Evolutionary conservation across 2,329 filamentous ascomycete species (phyloP), one percentile per base, ranked within the genome.

Genomic region (Stemphylium vesicarium): DNA sequence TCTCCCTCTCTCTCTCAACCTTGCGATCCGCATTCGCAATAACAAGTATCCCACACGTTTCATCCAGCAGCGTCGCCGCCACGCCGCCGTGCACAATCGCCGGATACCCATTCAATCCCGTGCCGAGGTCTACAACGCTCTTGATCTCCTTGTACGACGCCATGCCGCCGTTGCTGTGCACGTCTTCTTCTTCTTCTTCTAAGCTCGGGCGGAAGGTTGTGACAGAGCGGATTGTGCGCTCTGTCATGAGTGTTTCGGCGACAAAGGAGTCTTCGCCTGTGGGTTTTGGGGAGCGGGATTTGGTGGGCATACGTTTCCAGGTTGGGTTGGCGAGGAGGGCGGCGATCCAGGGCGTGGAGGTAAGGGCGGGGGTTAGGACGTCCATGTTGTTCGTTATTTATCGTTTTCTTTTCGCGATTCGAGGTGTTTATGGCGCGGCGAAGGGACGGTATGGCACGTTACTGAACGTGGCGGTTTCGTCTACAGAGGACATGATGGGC

Each of bases 1-100:
- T 22, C 39, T 49, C 44, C 43, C 39, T 53, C 22, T 43, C 4
- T 24, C 50, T 59, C 40, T 61, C 31, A 11, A 56, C 44, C 36
- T 54, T 62, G 12, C 38, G 57, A 41, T 74, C 74, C 13, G 63
- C 51, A 57, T 83, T 83, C 24, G 79, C 62, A 2, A 75, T 74
- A 9, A 84, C 73, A 15, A 85, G 58, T 5, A 81, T 73, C 1
- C 85, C 84, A 67, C 83, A 81, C 5, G 77, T 72, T 65, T 88
- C 85, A 64, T 88, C 85, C 18, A 88, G 68, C n/a, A 88, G 66
- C 0, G 82, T 79, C 8, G 80, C 79, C 6, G 84, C 78, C 26
- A 88, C 79, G 1, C 85, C 86, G 16, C 86, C 85, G 66, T 88
- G 86, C 9, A 78, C 74, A 6, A 84, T 76, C 3, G 76, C 70